Conservation (phyloP, 352 stramenopile genomes). For the Globisporangium takayamanum region DNA sequence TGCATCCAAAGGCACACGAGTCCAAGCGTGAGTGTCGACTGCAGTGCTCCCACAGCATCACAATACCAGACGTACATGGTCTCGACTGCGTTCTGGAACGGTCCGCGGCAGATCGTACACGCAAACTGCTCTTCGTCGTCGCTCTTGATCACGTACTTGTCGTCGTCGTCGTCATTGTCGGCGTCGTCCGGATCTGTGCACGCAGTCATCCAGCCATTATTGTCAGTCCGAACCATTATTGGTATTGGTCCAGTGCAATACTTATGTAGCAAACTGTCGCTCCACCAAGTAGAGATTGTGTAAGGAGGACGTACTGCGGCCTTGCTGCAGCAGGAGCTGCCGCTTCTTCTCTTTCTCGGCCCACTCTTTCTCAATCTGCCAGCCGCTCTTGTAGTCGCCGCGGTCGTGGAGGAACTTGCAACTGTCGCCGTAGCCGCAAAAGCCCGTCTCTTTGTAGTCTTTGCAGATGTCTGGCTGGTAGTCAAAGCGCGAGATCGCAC, state of each 20-base stretch:
- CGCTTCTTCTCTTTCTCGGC: constrained; percentile 90
- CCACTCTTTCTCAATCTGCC: constrained; percentile 96
- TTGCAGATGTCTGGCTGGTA: constrained; percentile 98
- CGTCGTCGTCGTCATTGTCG: constrained; percentile 41
- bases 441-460: constrained; percentile 99
- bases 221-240: background rate
- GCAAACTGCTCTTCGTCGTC: constrained; percentile 88
- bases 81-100: constrained; percentile 92
- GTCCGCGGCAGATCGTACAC: constrained; percentile 92
- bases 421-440: constrained; percentile 95
- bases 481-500: constrained; percentile 95
- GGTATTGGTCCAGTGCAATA: background rate
- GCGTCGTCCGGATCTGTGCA: constrained; percentile 29
- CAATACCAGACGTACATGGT: constrained; percentile 50
- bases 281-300: background rate
- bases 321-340: constrained; percentile 63
- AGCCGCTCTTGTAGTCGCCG: constrained; percentile 97
- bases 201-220: background rate
- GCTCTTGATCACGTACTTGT: constrained; percentile 58
- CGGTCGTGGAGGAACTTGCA: constrained; percentile 99
- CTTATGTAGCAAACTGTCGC: background rate
- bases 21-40: background rate
- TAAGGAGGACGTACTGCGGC: constrained; percentile 21
- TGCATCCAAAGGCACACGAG: constrained; percentile 10
- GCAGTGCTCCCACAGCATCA: too few relatives aligned